Base-by-base conservation (phyloP, 2,329 filamentous ascomycete genomes). In the Chrysoporthe austroafricana region DNA sequence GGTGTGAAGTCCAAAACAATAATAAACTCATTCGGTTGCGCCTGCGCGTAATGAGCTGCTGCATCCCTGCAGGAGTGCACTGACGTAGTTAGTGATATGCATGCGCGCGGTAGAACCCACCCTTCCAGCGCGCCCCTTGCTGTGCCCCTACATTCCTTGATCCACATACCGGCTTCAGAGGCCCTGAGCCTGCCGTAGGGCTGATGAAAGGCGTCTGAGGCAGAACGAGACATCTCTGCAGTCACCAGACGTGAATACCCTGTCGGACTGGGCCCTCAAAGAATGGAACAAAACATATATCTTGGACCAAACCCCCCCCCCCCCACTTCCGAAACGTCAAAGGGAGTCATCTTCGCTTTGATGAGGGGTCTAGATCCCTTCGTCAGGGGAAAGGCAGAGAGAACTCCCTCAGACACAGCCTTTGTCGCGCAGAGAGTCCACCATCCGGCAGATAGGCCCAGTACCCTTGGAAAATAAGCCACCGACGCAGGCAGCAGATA, bases 11-110 rank as follows among this genome's bases (percentile, higher is more conserved):
- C 60, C 60, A 52, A 62, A 62, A 52, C 18, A 48, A 54, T 52
- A 42, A 50, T 62, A 62, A 62, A 62, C 44, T 62, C n/a, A 52
- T 62, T 52, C 46, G 44, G 44, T 32, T 50, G 44, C 18, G 46
- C 18, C n/a, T 50, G 59, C 57, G 39, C 57, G 44, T 50, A 52
- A 50, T 62, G 60, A 62, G 46, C 60, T 62, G 42, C 59, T 7
- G 26, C 4, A 61, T 32, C 46, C 46, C 60, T 62, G 44, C 46
- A 52, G 7, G 9, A 26, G 21, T 9, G n/a, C 60, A 46, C 60
- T 62, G 60, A 62, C 60, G 60, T 62, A 62, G 60, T 52, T 62
- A 62, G 60, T 42, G 60, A n/a, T 36, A 39, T 61, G 59, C 59
- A 61, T 16, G 59, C 16, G 44, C 57, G 9, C 3, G 13, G 11